Conservation (phyloP, 805 yeast species). For the Monosporozyma siamensis region DNA sequence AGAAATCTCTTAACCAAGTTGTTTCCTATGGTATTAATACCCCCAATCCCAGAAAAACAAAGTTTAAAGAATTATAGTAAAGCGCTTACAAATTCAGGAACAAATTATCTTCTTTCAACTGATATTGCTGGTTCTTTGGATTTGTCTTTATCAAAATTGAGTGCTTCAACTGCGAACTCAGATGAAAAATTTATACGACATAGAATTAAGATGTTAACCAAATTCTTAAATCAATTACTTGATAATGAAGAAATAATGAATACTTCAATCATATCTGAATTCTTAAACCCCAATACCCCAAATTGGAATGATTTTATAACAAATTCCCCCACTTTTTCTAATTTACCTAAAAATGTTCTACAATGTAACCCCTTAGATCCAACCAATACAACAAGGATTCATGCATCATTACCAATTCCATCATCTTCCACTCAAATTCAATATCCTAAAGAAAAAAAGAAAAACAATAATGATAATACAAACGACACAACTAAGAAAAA, state of each 20-base stretch:
- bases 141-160: constrained; percentile 24
- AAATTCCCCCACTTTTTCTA: constrained; percentile 27
- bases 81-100: constrained; percentile 20
- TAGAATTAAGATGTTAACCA: constrained; percentile 28
- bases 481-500: constrained; percentile 2
- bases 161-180: constrained; percentile 22
- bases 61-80: constrained; percentile 27
- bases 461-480: not conserved
- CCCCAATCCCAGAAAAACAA: constrained; percentile 91
- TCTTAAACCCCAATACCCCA: constrained; percentile 26
- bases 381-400: constrained; percentile 28
- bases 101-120: constrained; percentile 23
- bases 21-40: constrained; percentile 75
- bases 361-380: constrained; percentile 31
- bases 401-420: constrained; percentile 27
- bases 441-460: constrained; percentile 12
- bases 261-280: constrained; percentile 27
- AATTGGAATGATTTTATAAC: constrained; percentile 30
- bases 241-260: constrained; percentile 22
- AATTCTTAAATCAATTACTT: constrained; percentile 26
- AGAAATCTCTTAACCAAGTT: constrained; percentile 58
- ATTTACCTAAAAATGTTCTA: constrained; percentile 25
- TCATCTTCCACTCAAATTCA: constrained; percentile 18
- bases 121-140: constrained; percentile 27
- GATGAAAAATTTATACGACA: constrained; percentile 31